Conservation (phyloP, 768 basidiomycete species). For the Lyophyllum decastes region DNA sequence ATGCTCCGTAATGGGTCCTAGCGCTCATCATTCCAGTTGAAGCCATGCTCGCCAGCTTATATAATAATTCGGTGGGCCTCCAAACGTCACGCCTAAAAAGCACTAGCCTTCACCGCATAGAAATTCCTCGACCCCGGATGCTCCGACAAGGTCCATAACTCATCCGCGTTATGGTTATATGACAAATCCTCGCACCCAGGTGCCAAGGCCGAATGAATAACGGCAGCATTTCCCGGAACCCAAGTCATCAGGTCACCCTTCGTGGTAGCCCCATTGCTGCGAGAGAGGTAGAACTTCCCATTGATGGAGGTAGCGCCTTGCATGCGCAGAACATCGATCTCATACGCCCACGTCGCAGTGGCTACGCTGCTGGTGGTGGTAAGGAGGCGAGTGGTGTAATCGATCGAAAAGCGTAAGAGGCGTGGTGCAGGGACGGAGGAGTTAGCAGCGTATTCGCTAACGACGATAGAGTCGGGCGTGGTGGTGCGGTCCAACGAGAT, state of each 20-base stretch:
- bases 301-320: conserved; percentile 15
- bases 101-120: conserved; percentile 11
- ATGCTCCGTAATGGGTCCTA: no score
- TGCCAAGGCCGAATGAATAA: conserved; percentile 4
- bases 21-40: no score
- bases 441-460: conserved; percentile 14
- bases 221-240: conserved; percentile 6
- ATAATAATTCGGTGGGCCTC: no score
- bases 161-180: conserved; percentile 11
- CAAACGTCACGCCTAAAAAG: conserved; percentile 6
- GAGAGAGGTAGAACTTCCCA: conserved; percentile 13
- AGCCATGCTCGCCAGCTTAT: no score
- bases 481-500: conserved; percentile 14
- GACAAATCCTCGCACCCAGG: conserved; percentile 12
- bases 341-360: conserved; percentile 16
- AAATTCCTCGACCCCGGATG: conserved; percentile 8
- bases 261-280: conserved; percentile 11
- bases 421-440: conserved; percentile 6
- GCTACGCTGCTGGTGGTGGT: conserved; percentile 9
- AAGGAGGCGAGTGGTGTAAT: conserved; percentile 13
- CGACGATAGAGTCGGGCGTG: conserved; percentile 13
- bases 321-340: conserved; percentile 16
- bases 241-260: conserved; percentile 14
- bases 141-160: conserved; percentile 11
- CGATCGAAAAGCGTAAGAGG: conserved; percentile 14